A percentile compares a stretch with the other conserved stretches of the same genome.
Evolutionary conservation across 2,329 filamentous ascomycete genomes (phyloP).

Genomic region (Fusarium albosuccineum): DNA sequence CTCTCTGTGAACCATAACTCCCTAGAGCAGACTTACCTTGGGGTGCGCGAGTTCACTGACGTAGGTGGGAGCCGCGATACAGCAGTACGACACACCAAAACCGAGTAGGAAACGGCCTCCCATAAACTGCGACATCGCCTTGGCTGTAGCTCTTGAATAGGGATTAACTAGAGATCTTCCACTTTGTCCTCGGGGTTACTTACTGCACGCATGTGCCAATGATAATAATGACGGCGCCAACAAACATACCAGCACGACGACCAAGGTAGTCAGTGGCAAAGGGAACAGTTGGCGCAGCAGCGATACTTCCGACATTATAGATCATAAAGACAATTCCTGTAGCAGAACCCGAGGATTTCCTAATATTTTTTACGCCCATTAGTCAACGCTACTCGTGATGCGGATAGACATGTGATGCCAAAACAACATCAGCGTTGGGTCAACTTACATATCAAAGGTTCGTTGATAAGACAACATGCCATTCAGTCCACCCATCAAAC

Average conservation of each 20-base stretch:
- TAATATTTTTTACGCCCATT: neutral
- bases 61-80: slow-evolving; percentile 56
- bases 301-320: slow-evolving; percentile 59
- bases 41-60: slow-evolving; percentile 66
- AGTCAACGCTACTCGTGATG: neutral
- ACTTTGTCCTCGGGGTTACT: neutral
- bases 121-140: slow-evolving; percentile 54
- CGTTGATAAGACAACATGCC: slow-evolving; percentile 45
- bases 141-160: slow-evolving; percentile 48
- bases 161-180: accelerated
- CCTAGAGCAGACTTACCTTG: neutral
- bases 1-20: accelerated
- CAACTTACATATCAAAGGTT: slow-evolving; percentile 32
- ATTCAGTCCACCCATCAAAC: slow-evolving; percentile 44
- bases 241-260: slow-evolving; percentile 57
- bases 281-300: slow-evolving; percentile 56
- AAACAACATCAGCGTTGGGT: accelerated
- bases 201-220: slow-evolving; percentile 57
- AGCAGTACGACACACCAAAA: slow-evolving; percentile 61
- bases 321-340: slow-evolving; percentile 56
- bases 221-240: slow-evolving; percentile 56
- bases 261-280: slow-evolving; percentile 57
- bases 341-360: slow-evolving; percentile 33
- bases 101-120: slow-evolving; percentile 68
- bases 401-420: neutral